phyloP scores from a whole-genome alignment of 2,329 filamentous ascomycete species.

The Ramularia endophylla region DNA sequence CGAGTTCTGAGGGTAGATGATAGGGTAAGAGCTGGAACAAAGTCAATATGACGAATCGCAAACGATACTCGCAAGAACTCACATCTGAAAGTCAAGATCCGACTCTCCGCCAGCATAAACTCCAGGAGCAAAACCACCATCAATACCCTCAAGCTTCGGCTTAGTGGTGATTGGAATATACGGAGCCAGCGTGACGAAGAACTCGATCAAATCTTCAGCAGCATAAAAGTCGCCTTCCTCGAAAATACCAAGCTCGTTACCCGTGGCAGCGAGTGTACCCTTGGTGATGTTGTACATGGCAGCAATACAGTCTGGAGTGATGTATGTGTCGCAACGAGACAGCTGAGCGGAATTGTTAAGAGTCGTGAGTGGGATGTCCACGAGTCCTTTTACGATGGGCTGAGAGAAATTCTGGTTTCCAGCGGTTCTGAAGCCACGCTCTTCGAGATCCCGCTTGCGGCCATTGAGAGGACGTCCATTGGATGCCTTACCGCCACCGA shows the following conservation, averaged over 20 bases:
- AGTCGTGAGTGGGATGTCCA: constrained; percentile 5
- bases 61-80: not conserved
- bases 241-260: constrained; percentile 44
- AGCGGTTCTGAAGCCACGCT: constrained; percentile 13
- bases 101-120: constrained; percentile 43
- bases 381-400: constrained; percentile 3
- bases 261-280: constrained; percentile 32
- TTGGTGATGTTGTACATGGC: constrained; percentile 41
- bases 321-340: constrained; percentile 17
- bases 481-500: constrained; percentile 6
- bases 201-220: constrained; percentile 41
- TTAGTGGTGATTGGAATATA: constrained; percentile 18
- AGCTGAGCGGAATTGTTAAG: constrained; percentile 7
- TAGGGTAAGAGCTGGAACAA: constrained; percentile 35
- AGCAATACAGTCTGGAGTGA: constrained; percentile 38
- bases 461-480: constrained; percentile 12
- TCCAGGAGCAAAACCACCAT: constrained; percentile 25
- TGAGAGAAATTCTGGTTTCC: constrained; percentile 10
- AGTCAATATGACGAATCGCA: too few relatives aligned
- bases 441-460: constrained; percentile 14
- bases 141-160: constrained; percentile 23
- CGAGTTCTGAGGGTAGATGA: constrained; percentile 48
- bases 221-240: constrained; percentile 41
- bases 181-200: constrained; percentile 36
- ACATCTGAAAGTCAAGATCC: constrained; percentile 45